A percentile compares a stretch with the other conserved stretches of the same genome.
These are phyloP conservation scores for Betula pendula DNA, from an alignment of 306 rosid genomes.

Conservation along the genomic window DNA sequence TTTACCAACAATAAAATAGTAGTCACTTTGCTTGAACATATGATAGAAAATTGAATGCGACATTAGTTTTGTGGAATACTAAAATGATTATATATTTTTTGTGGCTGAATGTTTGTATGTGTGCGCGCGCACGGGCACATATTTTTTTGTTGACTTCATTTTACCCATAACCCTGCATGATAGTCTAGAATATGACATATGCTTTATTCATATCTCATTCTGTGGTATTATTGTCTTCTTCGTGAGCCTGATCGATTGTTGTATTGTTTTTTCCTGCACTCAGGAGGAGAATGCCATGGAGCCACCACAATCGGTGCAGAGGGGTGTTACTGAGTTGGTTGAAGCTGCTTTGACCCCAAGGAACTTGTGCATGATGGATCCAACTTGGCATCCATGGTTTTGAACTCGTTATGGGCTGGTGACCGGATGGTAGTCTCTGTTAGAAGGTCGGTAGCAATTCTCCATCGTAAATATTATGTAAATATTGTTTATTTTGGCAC, in stretches of 20 bases:
- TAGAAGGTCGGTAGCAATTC: slow-evolving; percentile 8
- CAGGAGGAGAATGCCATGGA: slow-evolving; percentile 95
- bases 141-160: not conserved
- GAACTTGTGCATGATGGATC: slow-evolving; percentile 99
- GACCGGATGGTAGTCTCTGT: slow-evolving; percentile 1
- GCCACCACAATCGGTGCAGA: slow-evolving; percentile 88
- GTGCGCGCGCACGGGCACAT: no score
- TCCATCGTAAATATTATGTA: slow-evolving; percentile 22
- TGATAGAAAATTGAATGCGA: no score
- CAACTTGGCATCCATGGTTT: slow-evolving; percentile 99
- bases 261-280: slow-evolving; percentile 1
- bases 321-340: slow-evolving; percentile 90
- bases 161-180: not conserved
- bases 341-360: slow-evolving; percentile 93
- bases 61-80: not conserved
- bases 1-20: no score
- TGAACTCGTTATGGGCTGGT: slow-evolving; percentile 13
- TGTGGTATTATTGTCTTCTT: not conserved
- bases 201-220: not conserved
- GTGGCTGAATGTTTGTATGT: no score
- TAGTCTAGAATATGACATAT: not conserved
- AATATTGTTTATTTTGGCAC: not conserved
- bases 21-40: no score
- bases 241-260: not conserved
- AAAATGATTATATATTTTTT: no score